Base-by-base conservation (phyloP, 1,284 basidiomycete genomes). In the Mrakiaceae sp. region DNA sequence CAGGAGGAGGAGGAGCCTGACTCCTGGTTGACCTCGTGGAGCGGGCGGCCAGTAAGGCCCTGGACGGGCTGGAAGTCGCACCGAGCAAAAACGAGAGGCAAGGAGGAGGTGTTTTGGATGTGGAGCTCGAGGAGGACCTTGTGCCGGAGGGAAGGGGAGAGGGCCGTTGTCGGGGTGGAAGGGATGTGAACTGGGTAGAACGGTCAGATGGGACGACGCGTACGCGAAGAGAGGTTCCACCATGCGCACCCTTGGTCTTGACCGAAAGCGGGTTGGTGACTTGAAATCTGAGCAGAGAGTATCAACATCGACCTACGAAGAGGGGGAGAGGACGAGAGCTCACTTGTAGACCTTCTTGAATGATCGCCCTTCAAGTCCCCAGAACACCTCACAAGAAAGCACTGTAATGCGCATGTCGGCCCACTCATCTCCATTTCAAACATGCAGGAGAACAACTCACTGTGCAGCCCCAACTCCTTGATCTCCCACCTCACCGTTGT, bases 51-150 rank as follows among this genome's bases (percentile, higher is more conserved):
- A 6, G 65, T 46, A 0, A 66, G 48, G 2, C 92, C 1, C 85
- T 89, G 60, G 91, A 91, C 6, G 74, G 92, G 63, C 77, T 92
- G 52, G 88, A 91, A 88, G 90, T 90, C 71, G 88, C 91, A 72
- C 78, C 89, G 50, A 44, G 44, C 43, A 27, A 66, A 66, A 14
- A 42, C 51, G 10, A 66, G 49, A 9, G 62, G 57, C 6, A 60
- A 16, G 5, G 65, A 58, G 11, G 65, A 66, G 14, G 65, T 65
- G 39, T 66, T 64, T 46, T 60, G 62, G 16, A 67, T 50, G 46
- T 63, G 61, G 27, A 66, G 61, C 43, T 66, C 65, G 61, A 66
- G 62, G 58, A 49, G 63, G 27, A 66, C 14, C 12, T 51, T 57
- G 4, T 58, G 47, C 27, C 62, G 65, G 8, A 54, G 49, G n/a